phyloP scores from a whole-genome alignment of 2,329 filamentous ascomycete species.

The Chaetothyriales sp. region DNA sequence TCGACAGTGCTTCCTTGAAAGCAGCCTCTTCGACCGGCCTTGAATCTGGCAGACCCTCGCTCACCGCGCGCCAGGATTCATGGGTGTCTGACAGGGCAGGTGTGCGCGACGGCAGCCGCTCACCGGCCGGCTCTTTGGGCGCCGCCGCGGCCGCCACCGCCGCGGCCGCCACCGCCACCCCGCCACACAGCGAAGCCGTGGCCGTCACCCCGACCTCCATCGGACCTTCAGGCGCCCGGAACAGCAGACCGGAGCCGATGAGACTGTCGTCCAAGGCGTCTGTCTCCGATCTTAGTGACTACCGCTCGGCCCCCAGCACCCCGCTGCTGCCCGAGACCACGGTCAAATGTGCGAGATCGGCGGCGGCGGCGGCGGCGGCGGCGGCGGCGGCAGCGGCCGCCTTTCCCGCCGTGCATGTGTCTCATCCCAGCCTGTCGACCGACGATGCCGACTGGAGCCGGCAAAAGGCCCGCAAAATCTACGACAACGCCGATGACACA shows the following conservation, averaged over 20 bases:
- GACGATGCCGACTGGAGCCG: conserved; percentile 1
- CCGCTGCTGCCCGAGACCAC: conserved; percentile 21
- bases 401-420: conserved; percentile 2
- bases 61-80: not conserved
- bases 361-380: too few species aligned
- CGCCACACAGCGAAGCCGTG: not conserved
- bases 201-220: too few species aligned
- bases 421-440: conserved; percentile 2
- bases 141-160: too few species aligned
- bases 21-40: not conserved
- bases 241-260: not conserved
- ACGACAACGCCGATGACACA: conserved; percentile 69
- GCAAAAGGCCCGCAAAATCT: conserved; percentile 69
- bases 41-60: not conserved
- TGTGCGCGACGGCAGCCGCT: not conserved
- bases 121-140: not conserved
- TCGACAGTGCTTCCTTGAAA: not conserved
- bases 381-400: too few species aligned
- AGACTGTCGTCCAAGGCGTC: not conserved
- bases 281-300: conserved; percentile 23
- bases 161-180: too few species aligned
- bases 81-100: not conserved
- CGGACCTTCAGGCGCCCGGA: too few species aligned
- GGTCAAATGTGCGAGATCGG: not conserved
- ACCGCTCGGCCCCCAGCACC: conserved; percentile 32